A percentile compares a stretch with the other conserved stretches of the same genome.
Conservation (phyloP, 768 basidiomycete species). For the Lyophyllum decastes region DNA sequence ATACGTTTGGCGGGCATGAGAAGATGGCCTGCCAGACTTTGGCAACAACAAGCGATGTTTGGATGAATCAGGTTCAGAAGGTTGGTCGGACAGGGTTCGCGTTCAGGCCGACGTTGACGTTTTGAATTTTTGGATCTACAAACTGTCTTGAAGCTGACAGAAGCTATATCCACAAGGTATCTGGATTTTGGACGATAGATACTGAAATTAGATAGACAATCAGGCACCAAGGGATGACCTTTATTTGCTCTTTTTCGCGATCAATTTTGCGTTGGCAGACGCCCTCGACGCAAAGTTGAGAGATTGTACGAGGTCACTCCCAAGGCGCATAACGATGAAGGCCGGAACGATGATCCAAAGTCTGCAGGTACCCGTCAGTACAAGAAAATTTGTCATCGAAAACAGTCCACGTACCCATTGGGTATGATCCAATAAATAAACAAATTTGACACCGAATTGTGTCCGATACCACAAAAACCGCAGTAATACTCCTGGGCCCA, state of each 20-base stretch:
- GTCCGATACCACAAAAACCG: conserved; percentile 70
- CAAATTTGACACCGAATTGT: conserved; percentile 58
- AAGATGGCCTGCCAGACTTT: neutral
- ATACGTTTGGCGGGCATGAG: neutral
- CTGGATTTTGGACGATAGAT: neutral
- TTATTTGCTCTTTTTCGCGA: conserved; percentile 16
- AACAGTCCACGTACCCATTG: conserved; percentile 59
- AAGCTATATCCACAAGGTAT: neutral
- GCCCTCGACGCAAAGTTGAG: conserved; percentile 32
- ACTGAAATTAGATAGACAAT: neutral
- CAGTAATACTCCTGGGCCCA: conserved; percentile 80
- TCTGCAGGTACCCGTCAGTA: conserved; percentile 32
- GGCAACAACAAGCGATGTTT: neutral
- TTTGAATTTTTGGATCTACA: neutral
- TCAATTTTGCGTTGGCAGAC: conserved; percentile 19
- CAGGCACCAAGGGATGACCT: neutral
- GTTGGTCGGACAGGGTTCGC: neutral
- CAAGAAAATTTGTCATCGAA: neutral
- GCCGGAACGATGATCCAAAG: conserved; percentile 76
- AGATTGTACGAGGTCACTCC: conserved; percentile 57
- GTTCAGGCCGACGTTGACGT: neutral
- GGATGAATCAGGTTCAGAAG: neutral
- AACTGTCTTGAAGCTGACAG: neutral
- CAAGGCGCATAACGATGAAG: conserved; percentile 59
- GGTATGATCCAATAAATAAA: conserved; percentile 72